Conservation (phyloP, 371 early-diverging fungal species). For the Mucor circinelloides region DNA sequence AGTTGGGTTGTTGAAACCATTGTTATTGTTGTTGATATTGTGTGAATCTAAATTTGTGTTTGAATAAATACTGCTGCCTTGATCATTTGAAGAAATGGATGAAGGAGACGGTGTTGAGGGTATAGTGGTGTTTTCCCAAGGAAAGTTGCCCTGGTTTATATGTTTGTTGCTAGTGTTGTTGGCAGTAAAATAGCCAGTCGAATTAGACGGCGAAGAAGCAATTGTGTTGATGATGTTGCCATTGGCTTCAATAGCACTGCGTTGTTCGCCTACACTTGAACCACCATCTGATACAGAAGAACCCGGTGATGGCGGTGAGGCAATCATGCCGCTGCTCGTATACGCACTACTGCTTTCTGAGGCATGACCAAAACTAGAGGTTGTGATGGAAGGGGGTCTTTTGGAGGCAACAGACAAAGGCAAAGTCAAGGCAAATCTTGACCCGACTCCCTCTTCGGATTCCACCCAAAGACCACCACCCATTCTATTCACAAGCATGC, state of each 20-base stretch:
- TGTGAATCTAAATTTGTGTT: background rate
- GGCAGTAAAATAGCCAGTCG: background rate
- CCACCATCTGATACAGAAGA: slow-evolving; percentile 36
- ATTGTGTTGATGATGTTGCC: background rate
- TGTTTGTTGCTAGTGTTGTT: background rate
- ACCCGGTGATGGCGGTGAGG: slow-evolving; percentile 41
- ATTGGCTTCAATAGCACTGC: background rate
- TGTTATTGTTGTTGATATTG: background rate
- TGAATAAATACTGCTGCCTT: background rate
- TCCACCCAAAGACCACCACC: slow-evolving; percentile 67
- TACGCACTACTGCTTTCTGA: slow-evolving; percentile 7
- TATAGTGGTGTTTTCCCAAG: slow-evolving; percentile 5
- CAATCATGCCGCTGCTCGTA: slow-evolving; percentile 17
- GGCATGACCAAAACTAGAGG: background rate
- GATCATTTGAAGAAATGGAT: background rate
- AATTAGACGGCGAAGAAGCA: slow-evolving; percentile 7
- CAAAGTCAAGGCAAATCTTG: slow-evolving; percentile 60
- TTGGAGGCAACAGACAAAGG: slow-evolving; percentile 42
- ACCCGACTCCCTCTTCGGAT: slow-evolving; percentile 56
- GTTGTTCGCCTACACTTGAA: slow-evolving; percentile 21
- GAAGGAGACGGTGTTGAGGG: slow-evolving; percentile 6
- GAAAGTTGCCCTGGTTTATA: background rate
- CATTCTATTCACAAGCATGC: slow-evolving; percentile 60
- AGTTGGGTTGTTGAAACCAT: background rate
- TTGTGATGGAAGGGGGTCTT: background rate